A percentile compares a stretch with the other conserved stretches of the same genome.
phyloP scores from a whole-genome alignment of 176 grass and related monocot species.

The Musa schizocarpa region DNA sequence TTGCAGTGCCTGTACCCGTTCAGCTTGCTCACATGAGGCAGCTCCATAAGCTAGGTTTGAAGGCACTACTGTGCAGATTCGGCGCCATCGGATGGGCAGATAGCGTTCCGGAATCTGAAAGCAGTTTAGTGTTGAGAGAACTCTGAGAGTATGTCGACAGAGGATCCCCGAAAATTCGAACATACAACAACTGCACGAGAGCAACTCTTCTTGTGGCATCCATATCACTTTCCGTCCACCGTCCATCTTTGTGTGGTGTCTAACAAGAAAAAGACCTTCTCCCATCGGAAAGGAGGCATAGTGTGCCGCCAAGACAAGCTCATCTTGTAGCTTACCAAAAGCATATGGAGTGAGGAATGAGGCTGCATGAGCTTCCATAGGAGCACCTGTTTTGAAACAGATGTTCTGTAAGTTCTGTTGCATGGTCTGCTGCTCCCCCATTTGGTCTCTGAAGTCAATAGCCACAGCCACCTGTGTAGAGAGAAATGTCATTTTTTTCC shows the following conservation, averaged over 20 bases:
- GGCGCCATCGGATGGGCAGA: slow-evolving; percentile 42
- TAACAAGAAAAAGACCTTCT: slow-evolving; percentile 43
- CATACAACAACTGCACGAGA: slow-evolving; percentile 64
- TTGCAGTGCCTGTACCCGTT: slow-evolving; percentile 31
- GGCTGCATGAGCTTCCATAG: slow-evolving; percentile 62
- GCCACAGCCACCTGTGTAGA: slow-evolving; percentile 34
- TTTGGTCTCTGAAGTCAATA: slow-evolving; percentile 46
- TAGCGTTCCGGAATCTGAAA: slow-evolving; percentile 58
- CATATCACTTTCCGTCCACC: slow-evolving; percentile 31
- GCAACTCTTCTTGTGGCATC: slow-evolving; percentile 42
- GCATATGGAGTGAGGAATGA: slow-evolving; percentile 42
- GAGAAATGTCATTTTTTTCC: neutral
- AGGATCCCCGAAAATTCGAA: slow-evolving; percentile 59
- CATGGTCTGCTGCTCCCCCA: slow-evolving; percentile 39
- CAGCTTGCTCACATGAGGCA: slow-evolving; percentile 18
- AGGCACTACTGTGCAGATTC: slow-evolving; percentile 9
- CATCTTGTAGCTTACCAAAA: slow-evolving; percentile 55
- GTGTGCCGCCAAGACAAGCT: slow-evolving; percentile 40
- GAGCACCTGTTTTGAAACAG: slow-evolving; percentile 45
- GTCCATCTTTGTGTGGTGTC: slow-evolving; percentile 36
- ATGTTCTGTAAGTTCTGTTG: slow-evolving; percentile 38
- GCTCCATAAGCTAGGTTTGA: slow-evolving; percentile 17
- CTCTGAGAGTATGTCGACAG: slow-evolving; percentile 44
- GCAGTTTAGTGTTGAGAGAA: slow-evolving; percentile 42
- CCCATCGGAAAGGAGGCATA: slow-evolving; percentile 45